These are phyloP conservation scores for Candida pseudofarinosa DNA, from an alignment of 805 yeast genomes.

Conservation along the genomic window DNA sequence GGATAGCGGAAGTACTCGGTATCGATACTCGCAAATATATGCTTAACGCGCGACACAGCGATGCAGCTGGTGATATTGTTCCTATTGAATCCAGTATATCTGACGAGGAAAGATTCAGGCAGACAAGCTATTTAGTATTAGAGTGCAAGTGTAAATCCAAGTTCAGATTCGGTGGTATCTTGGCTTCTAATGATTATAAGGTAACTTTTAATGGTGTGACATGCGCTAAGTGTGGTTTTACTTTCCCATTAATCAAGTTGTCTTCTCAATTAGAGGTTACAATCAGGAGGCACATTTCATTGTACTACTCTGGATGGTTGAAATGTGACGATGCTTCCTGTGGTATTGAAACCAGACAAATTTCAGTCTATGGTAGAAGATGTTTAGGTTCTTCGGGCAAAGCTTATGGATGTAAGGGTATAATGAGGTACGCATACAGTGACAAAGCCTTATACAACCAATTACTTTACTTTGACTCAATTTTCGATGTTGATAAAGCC, in stretches of 20 bases:
- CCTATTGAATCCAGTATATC: conserved; percentile 80
- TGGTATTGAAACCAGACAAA: conserved; percentile 73
- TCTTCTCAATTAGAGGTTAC: conserved; percentile 72
- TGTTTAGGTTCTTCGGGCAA: conserved; percentile 67
- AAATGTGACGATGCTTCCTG: conserved; percentile 84
- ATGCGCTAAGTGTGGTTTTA: conserved; percentile 58
- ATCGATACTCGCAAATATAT: conserved; percentile 66
- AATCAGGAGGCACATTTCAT: conserved; percentile 63
- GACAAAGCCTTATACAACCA: conserved; percentile 86
- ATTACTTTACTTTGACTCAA: conserved; percentile 66
- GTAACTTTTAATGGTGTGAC: conserved; percentile 66
- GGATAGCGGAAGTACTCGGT: conserved; percentile 75
- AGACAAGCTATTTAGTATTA: conserved; percentile 51
- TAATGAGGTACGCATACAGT: conserved; percentile 69
- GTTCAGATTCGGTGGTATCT: conserved; percentile 74
- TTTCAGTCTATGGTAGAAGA: conserved; percentile 84
- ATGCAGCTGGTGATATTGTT: conserved; percentile 42
- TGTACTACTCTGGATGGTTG: conserved; percentile 84
- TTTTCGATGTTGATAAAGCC: conserved; percentile 81
- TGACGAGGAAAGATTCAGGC: conserved; percentile 78
- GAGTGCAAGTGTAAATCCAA: conserved; percentile 58
- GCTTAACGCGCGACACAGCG: conserved; percentile 38
- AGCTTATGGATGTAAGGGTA: conserved; percentile 70
- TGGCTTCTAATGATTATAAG: conserved; percentile 55
- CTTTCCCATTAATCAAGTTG: conserved; percentile 50